These are phyloP conservation scores for Athelia psychrophila DNA, from an alignment of 1,284 basidiomycete species.

Conservation along the genomic window DNA sequence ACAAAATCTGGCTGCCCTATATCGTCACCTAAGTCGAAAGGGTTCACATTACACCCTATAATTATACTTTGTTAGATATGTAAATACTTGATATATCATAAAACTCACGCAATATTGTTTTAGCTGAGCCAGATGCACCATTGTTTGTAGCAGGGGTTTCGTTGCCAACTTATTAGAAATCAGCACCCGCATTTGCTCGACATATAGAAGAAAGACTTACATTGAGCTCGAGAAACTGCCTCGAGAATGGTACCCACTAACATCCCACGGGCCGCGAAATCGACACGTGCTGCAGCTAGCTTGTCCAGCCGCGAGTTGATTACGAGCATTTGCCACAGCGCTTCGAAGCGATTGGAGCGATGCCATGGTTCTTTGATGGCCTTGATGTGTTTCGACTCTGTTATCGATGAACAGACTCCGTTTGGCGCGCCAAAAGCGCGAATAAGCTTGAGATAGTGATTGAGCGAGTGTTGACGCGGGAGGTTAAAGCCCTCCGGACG, in stretches of 20 bases:
- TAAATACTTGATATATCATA: no score
- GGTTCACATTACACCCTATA: no score
- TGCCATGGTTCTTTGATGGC: slow-evolving; percentile 24
- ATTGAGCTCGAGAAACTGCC: no score
- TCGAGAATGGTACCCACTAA: no score
- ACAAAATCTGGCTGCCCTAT: not conserved
- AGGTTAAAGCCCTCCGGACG: slow-evolving; percentile 12
- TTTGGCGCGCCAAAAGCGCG: slow-evolving; percentile 4
- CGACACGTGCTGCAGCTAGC: slow-evolving; percentile 11
- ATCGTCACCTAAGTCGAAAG: no score
- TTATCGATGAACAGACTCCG: slow-evolving; percentile 11
- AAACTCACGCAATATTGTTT: no score
- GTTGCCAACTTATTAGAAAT: no score
- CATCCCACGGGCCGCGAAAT: slow-evolving; percentile 7
- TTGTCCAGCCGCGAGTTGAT: slow-evolving; percentile 18
- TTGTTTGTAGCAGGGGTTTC: no score
- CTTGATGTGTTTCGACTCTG: slow-evolving; percentile 11
- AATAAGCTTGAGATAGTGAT: slow-evolving; percentile 4
- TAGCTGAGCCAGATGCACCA: no score
- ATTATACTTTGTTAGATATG: no score
- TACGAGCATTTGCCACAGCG: slow-evolving; percentile 18
- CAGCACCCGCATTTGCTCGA: no score
- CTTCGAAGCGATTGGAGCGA: slow-evolving; percentile 14
- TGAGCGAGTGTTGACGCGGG: slow-evolving; percentile 17
- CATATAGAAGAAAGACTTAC: no score